Evolutionary conservation across 192 early-diverging fungal genomes (phyloP), one percentile per base, ranked within the genome.

Genomic region (Entomortierella chlamydospora): DNA sequence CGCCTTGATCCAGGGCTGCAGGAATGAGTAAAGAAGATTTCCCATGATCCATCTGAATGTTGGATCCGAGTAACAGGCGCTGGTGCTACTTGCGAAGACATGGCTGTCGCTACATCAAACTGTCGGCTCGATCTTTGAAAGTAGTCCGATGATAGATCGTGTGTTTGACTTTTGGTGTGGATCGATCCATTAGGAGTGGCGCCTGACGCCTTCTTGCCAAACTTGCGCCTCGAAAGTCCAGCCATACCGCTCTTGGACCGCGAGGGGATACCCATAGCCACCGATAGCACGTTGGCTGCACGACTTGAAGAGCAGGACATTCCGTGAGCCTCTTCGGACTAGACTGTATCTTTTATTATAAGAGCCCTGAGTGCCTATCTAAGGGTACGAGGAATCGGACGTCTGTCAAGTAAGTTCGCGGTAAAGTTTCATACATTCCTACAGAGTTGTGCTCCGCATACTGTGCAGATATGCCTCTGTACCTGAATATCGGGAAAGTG

Each of bases 221-320:
- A 5, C 25, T 59, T 59, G 20, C 58, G 67, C 23, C 43, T 43
- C 23, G 67, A 57, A 0, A 69, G 43, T 18, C 61, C 56, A n/a
- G 59, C 12, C 7, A 78, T 23, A 37, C 56, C 59, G 13, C n/a
- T n/a, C 31, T 57, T 78, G 50, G 74, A 68, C 34, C 73, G 73
- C 43, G 73, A 69, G 20, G 76, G 68, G 41, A 79, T 79, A 29
- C 63, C 61, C 76, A 66, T 79, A 39, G 76, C 76, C 34, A 60
- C 76, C 11, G 68, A 60, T 62, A 79, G 76, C 57, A 79, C 62
- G 42, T 66, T 79, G 68, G 57, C 76, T 60, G 76, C 63, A n/a
- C 68, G 68, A 52, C 76, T 70, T 7, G 76, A 79, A 50, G 76
- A 50, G 49, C 68, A 70, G 50, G 76, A 70, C 76, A 79, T 79